phyloP scores from a whole-genome alignment of 495 filamentous ascomycete species.

The Articulospora tetracladia region DNA sequence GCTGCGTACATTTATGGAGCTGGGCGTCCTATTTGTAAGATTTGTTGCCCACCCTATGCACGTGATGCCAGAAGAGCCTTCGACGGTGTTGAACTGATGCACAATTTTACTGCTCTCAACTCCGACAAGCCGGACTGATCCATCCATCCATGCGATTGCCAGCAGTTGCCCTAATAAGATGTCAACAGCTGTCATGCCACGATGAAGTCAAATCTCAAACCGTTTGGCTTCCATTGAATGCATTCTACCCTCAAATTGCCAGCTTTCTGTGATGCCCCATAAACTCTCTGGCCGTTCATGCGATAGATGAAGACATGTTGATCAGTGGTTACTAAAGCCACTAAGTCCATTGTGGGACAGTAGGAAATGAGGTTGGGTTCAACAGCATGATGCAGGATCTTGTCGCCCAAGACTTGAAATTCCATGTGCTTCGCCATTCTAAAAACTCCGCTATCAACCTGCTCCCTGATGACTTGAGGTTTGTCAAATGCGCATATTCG shows the following conservation, averaged over 20 bases:
- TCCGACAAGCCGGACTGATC: slow-evolving; percentile 64
- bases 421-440: slow-evolving; percentile 18
- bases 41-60: slow-evolving; percentile 75
- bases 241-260: slow-evolving; percentile 15
- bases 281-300: slow-evolving; percentile 64
- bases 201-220: slow-evolving; percentile 36
- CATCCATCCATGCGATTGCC: slow-evolving; percentile 75
- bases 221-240: slow-evolving; percentile 77
- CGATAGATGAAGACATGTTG: slow-evolving; percentile 61
- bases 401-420: slow-evolving; percentile 39
- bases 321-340: slow-evolving; percentile 65
- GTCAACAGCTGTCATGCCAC: slow-evolving; percentile 13
- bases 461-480: too few species aligned
- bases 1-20: slow-evolving; percentile 2
- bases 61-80: slow-evolving; percentile 43
- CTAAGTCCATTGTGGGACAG: slow-evolving; percentile 80
- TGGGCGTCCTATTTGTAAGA: slow-evolving; percentile 43
- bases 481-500: too few species aligned
- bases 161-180: slow-evolving; percentile 57
- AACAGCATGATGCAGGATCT: slow-evolving; percentile 32
- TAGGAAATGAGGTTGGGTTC: slow-evolving; percentile 51
- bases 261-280: slow-evolving; percentile 40
- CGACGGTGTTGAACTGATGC: slow-evolving; percentile 55
- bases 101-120: slow-evolving; percentile 74
- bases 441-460: neutral